Evolutionary conservation across 2,329 filamentous ascomycete genomes (phyloP), one percentile per base, ranked within the genome.

Genomic region (Mycosphaerella arachidis): DNA sequence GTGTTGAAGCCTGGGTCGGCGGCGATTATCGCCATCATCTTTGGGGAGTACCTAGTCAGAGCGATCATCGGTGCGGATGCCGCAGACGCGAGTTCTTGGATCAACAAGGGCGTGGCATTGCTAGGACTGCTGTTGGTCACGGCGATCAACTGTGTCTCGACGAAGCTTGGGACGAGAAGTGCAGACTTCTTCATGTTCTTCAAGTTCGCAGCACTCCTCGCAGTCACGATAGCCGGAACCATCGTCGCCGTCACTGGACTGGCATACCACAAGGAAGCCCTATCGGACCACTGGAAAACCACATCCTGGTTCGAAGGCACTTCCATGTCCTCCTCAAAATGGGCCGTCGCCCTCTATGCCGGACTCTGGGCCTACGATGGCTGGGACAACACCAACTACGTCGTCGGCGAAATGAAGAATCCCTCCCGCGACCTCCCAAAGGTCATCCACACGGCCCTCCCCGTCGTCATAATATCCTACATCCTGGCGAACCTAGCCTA

Each of bases 361-460:
- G 94, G 94, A 8, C 82, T 99, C 5, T 99, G 94, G 94, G 94
- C 94, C 0, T 99, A 94, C 76, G 94, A 99, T 73, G 94, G 94
- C 31, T 99, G 94, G 94, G 94, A 99, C 73, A 99, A 99, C 74
- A 96, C 93, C 63, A 99, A 97, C 76, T 99, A 97, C 71, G 94
- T 99, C 6, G 92, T 95, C 0, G 94, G 92, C 68, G 94, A 99
- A 76, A 97, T 99, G 79, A 89, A 92, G 70, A 92, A 97, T 71
- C 91, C 94, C 0, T 84, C 84, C 52, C 87, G 92, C 64, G 94
- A 99, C 73, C 86, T 99, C 9, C 94, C 94, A 0, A 86, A 91
- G 24, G 92, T 97, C 29, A 96, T 99, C 59, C 94, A 99, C 77
- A 96, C 93, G 0, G 92, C 93, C 13, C 94, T 99, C 84, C 92